These are phyloP conservation scores for Rhodotorula sphaerocarpa DNA, from an alignment of 768 basidiomycete species.

Conservation along the genomic window DNA sequence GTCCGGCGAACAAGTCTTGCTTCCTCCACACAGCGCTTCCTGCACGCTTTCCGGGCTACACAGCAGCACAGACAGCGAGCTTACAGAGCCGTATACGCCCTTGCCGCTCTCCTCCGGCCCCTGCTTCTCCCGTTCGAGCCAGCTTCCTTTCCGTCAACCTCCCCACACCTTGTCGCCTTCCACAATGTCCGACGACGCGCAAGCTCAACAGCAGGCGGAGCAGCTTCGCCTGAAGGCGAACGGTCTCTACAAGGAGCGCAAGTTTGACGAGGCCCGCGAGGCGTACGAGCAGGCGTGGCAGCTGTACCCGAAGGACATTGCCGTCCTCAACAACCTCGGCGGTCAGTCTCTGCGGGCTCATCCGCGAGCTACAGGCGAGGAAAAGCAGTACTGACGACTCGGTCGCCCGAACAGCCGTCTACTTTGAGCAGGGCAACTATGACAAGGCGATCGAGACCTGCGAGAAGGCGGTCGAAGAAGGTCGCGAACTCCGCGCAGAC, in stretches of 20 bases:
- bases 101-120: too few species aligned
- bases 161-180: background rate
- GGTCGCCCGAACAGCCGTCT: slow-evolving; percentile 55
- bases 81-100: too few species aligned
- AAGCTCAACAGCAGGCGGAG: slow-evolving; percentile 10
- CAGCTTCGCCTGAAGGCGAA: slow-evolving; percentile 34
- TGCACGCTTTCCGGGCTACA: too few species aligned
- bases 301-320: slow-evolving; percentile 76
- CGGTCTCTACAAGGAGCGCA: slow-evolving; percentile 46
- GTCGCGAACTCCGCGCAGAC: slow-evolving; percentile 79
- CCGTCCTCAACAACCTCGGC: slow-evolving; percentile 82
- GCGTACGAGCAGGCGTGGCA: slow-evolving; percentile 87
- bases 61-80: too few species aligned
- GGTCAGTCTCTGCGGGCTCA: slow-evolving; percentile 47
- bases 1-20: too few species aligned
- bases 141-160: background rate
- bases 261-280: slow-evolving; percentile 66
- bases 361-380: too few species aligned
- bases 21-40: too few species aligned
- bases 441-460: slow-evolving; percentile 83
- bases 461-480: slow-evolving; percentile 94
- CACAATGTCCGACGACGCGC: slow-evolving; percentile 17
- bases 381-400: too few species aligned
- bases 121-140: background rate
- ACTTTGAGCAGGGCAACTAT: slow-evolving; percentile 88